Conservation (phyloP, 2,329 filamentous ascomycete species). For the Exserohilum rostratum region DNA sequence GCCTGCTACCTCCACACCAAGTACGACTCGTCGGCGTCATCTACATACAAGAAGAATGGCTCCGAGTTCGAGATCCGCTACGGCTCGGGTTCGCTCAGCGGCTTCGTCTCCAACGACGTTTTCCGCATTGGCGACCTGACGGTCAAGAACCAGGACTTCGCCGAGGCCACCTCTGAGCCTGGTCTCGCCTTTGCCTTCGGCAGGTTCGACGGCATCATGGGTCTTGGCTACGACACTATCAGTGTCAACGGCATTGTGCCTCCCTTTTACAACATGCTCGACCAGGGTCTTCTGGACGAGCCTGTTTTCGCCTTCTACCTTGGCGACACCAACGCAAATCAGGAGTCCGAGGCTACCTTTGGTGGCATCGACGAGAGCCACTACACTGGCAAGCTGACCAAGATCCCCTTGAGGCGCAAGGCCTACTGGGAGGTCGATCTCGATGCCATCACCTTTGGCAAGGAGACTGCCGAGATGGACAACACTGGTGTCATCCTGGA, state of each 20-base stretch:
- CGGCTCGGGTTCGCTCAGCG: constrained; percentile 90
- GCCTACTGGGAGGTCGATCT: constrained; percentile 99
- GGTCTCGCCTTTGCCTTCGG: constrained; percentile 98
- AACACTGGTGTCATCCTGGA: constrained; percentile 96
- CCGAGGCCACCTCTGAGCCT: constrained; percentile 93
- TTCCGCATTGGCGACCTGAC: constrained; percentile 87
- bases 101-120: constrained; percentile 89
- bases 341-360: constrained; percentile 85
- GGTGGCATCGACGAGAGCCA: constrained; percentile 85
- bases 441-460: constrained; percentile 86
- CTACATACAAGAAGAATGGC: constrained; percentile 92
- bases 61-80: constrained; percentile 91
- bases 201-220: constrained; percentile 94
- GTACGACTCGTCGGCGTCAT: constrained; percentile 90
- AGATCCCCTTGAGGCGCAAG: constrained; percentile 95
- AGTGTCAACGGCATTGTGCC: constrained; percentile 95
- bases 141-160: constrained; percentile 90
- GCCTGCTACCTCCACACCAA: constrained; percentile 97
- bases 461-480: constrained; percentile 85
- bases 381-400: constrained; percentile 84
- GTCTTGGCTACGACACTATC: constrained; percentile 92
- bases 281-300: constrained; percentile 88
- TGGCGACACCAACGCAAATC: constrained; percentile 71
- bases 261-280: constrained; percentile 94
- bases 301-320: constrained; percentile 98